Evolutionary conservation across 805 yeast genomes (phyloP).

Genomic region (Metschnikowia colocasiae): DNA sequence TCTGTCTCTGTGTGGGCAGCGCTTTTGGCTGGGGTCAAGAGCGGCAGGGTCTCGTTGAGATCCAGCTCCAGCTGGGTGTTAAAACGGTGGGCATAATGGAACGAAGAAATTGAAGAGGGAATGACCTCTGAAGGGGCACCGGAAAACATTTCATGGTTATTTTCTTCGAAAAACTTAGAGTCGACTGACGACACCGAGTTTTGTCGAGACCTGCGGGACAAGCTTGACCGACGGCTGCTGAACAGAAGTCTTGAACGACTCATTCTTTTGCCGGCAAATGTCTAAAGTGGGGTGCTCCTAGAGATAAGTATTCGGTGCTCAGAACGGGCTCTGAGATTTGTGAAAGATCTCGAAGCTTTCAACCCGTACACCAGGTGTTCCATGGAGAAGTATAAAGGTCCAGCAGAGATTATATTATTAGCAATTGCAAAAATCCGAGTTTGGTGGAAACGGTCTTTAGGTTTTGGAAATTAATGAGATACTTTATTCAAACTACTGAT

Average conservation of each 20-base stretch:
- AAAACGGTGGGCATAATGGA: constrained; percentile 65
- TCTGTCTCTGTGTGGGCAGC: constrained; percentile 24
- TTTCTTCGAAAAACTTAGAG: constrained; percentile 47
- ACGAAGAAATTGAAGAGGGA: constrained; percentile 74
- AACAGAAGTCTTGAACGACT: constrained; percentile 11
- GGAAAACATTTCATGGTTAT: constrained; percentile 66
- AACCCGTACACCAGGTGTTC: constrained; percentile 4
- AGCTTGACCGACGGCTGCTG: constrained; percentile 25
- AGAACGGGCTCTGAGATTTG: not conserved
- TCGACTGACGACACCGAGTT: constrained; percentile 34
- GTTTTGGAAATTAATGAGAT: not conserved
- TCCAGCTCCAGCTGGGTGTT: constrained; percentile 19
- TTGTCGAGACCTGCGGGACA: constrained; percentile 27
- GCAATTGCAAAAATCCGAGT: too few relatives aligned
- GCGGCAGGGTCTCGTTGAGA: constrained; percentile 34
- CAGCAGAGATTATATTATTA: not conserved
- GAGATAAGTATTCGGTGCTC: not conserved
- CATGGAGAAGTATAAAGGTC: too few relatives aligned
- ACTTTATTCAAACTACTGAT: not conserved
- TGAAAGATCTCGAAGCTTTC: not conserved
- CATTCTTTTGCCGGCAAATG: not conserved
- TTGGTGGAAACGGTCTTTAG: too few relatives aligned
- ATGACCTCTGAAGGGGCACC: constrained; percentile 75
- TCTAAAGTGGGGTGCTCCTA: not conserved
- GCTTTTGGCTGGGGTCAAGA: constrained; percentile 22